Evolutionary conservation across 2,329 filamentous ascomycete species (phyloP), one percentile per base, ranked within the genome.

Genomic region (Ascochyta lentis): DNA sequence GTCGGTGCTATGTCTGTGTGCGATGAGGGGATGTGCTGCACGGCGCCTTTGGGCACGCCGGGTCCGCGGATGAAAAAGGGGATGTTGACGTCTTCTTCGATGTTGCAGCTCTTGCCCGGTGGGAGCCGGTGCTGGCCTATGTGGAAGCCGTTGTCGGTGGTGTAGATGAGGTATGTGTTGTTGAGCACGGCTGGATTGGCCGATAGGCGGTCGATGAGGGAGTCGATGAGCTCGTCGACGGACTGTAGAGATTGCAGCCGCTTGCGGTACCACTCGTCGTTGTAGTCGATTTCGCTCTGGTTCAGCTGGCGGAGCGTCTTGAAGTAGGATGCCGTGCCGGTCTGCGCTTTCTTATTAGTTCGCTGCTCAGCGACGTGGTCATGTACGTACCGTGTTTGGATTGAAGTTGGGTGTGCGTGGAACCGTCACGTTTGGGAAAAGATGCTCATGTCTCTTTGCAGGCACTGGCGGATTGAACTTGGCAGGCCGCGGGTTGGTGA

Each of bases 341-440:
- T 57, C 56, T 61, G 22, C 3, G 13, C 1, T 2, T 4, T 3
- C 16, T n/a, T 2, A 3, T 31, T 13, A 22, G 34, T 16, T 15
- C 7, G 1, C 4, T 13, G 9, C 12, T 5, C 7, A 8, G 3
- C 29, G 4, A 13, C 29, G 5, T 13, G 4, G 12, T 13, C 9
- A 13, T 12, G 10, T 10, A 46, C 56, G 7, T 56, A 65, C 62
- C 6, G 78, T 74, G 3, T 84, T 80, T 0, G 88, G 87, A 61
- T 92, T 91, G 72, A 91, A 91, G 67, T 86, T 85, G 0, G 79
- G 75, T 0, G 82, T 86, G 8, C 89, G 78, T 0, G 89, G 89
- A 0, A 90, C 82, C 22, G 78, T 82, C 0, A 79, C 81, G 26
- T 84, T 81, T 2, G 79, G 69, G 67, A 91, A 91, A 0, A 90